Base-by-base conservation (phyloP, 2,329 filamentous ascomycete genomes). In the Talaromyces funiculosus region DNA sequence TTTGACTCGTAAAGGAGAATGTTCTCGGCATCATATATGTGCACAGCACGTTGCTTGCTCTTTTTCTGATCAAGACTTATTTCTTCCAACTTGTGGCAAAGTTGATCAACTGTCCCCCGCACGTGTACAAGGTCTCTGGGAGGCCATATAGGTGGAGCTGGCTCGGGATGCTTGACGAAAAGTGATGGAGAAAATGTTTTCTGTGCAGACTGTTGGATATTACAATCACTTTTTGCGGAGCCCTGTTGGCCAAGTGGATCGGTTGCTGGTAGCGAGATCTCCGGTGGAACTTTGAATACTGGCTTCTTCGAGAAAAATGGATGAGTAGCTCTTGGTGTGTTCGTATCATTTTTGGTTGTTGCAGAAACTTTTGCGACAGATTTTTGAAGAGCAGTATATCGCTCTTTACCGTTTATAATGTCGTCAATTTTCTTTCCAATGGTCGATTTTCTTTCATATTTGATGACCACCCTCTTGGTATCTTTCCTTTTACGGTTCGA, bases 231-330 rank as follows among this genome's bases (percentile, higher is more conserved):
- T 31, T 58, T 22, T n/a, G 16, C 12, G 26, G 20, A 16, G 5
- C 45, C 40, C 31, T 47, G 54, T 40, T 47, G 37, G 9, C n/a
- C 22, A 3, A 38, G 20, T 24, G 31, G 9, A 12, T 42, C 37
- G 16, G 5, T 16, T 16, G 55, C 31, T 20, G 38, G 9, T 38
- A 20, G 51, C 14, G 12, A 26, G 16, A 22, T 5, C 5, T 61
- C 59, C 8, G 18, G 16, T 47, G 47, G 37, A n/a, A 14, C 45
- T 54, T 58, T 57, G n/a, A 8, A 10, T 8, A 73, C 71, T 6
- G 78, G 22, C 65, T 86, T 89, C 5, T 82, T 84, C 16, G 80
- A 69, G 68, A 92, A 92, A 69, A 92, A 90, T 0, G 89, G 88
- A 73, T 92, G 86, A 0, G 84, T 82, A 1, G 77, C 66, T 66